A percentile compares a stretch with the other conserved stretches of the same genome.
phyloP scores from a whole-genome alignment of 148 eudicot species.

The Chenopodium berlandieri region DNA sequence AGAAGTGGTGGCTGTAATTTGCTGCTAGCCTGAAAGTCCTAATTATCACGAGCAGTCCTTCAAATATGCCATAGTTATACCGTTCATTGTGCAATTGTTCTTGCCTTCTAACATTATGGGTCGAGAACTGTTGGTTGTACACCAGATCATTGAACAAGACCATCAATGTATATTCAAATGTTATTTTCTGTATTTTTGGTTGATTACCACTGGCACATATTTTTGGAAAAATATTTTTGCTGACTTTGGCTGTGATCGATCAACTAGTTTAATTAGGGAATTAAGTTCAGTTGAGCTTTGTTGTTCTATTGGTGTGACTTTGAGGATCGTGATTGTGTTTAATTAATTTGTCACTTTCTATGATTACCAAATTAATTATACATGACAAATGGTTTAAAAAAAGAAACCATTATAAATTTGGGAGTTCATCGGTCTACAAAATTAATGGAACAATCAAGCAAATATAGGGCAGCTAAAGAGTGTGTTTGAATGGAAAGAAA shows the following conservation, averaged over 20 bases:
- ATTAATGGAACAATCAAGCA: no score
- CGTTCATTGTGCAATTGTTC: background rate
- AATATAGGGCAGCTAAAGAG: no score
- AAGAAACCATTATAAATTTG: no score
- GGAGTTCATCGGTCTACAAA: no score
- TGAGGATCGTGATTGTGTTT: no score
- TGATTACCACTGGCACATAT: background rate
- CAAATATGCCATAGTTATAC: background rate
- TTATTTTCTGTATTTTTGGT: background rate
- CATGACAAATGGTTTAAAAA: no score
- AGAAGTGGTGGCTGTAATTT: background rate
- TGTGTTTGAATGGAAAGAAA: no score
- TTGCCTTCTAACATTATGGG: background rate
- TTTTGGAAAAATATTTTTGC: background rate
- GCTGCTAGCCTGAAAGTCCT: background rate
- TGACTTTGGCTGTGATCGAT: background rate
- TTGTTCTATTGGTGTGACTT: background rate
- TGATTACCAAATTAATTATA: no score
- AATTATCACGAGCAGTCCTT: background rate
- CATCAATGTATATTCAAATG: no score
- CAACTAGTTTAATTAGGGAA: background rate
- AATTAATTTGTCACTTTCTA: no score
- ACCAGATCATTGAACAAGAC: background rate
- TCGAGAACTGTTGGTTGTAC: background rate
- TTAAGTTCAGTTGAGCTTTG: background rate